A percentile compares a stretch with the other conserved stretches of the same genome.
Conservation (phyloP, 257 asterid genomes). For the Nicotiana paniculata region DNA sequence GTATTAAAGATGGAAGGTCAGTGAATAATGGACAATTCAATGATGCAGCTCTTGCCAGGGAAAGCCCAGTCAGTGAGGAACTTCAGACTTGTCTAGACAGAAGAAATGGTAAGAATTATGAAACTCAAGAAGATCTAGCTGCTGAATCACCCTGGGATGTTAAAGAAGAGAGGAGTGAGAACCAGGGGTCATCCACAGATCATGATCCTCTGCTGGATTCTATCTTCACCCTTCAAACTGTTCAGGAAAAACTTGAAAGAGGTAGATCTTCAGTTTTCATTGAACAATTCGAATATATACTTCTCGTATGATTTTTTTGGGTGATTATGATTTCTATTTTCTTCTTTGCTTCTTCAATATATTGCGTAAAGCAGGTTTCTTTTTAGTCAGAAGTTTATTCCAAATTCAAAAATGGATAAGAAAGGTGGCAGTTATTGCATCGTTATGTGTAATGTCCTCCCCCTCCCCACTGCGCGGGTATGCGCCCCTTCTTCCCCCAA, state of each 20-base stretch:
- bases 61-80: conserved; percentile 29
- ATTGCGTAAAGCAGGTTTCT: not conserved
- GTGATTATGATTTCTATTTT: not conserved
- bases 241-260: conserved; percentile 51
- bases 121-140: conserved; percentile 35
- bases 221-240: conserved; percentile 45
- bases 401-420: not conserved
- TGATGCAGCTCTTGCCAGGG: conserved; percentile 42
- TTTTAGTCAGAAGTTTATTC: not conserved
- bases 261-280: conserved; percentile 31
- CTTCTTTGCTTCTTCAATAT: not conserved
- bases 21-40: conserved; percentile 41
- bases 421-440: not conserved
- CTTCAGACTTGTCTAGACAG: conserved; percentile 33
- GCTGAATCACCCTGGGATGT: conserved; percentile 43
- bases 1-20: conserved; percentile 34
- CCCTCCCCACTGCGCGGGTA: not conserved
- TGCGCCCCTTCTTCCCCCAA: not conserved
- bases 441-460: not conserved
- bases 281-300: not conserved
- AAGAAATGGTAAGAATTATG: conserved; percentile 34
- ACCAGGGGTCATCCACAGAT: conserved; percentile 31
- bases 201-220: conserved; percentile 49
- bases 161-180: conserved; percentile 44
- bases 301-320: not conserved